Conservation (phyloP, 2,329 filamentous ascomycete species). For the Apiospora saccharicola region DNA sequence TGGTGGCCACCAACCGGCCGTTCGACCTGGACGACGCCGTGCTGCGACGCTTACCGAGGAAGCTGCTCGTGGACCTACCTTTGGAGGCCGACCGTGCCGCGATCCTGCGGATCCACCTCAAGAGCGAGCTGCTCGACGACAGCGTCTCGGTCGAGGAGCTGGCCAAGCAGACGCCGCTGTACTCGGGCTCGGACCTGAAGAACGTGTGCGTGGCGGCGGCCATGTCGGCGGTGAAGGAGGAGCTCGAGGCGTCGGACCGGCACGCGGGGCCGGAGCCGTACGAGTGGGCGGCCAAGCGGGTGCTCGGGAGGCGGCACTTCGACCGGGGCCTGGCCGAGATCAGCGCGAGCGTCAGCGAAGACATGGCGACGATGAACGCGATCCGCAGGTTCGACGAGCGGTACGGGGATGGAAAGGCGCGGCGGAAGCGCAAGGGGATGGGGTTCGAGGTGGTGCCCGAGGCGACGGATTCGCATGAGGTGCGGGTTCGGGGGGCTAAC, state of each 20-base stretch:
- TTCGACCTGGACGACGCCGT: slow-evolving; percentile 94
- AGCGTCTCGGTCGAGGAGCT: slow-evolving; percentile 68
- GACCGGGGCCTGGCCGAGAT: slow-evolving; percentile 88
- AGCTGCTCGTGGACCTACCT: slow-evolving; percentile 77
- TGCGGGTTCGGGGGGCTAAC: slow-evolving; percentile 45
- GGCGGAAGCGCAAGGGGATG: slow-evolving; percentile 62
- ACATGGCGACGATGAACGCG: slow-evolving; percentile 85
- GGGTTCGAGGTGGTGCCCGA: slow-evolving; percentile 63
- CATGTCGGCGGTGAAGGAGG: slow-evolving; percentile 80
- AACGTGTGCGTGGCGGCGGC: slow-evolving; percentile 83
- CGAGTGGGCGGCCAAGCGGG: slow-evolving; percentile 73
- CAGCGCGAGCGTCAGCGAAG: slow-evolving; percentile 88
- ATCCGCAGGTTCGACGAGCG: slow-evolving; percentile 97
- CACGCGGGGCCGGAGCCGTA: slow-evolving; percentile 52
- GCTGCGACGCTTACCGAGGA: slow-evolving; percentile 75
- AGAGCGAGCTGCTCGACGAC: slow-evolving; percentile 68
- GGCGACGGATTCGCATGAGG: slow-evolving; percentile 51
- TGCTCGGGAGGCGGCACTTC: slow-evolving; percentile 76
- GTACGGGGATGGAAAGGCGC: slow-evolving; percentile 81
- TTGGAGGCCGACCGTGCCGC: slow-evolving; percentile 69
- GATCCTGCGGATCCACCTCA: slow-evolving; percentile 76
- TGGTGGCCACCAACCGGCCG: slow-evolving; percentile 95
- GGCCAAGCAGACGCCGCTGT: slow-evolving; percentile 74
- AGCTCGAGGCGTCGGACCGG: slow-evolving; percentile 54
- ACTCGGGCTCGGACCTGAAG: slow-evolving; percentile 85